Conservation (phyloP, 2,329 filamentous ascomycete species). For the Sclerotinia spermophila region DNA sequence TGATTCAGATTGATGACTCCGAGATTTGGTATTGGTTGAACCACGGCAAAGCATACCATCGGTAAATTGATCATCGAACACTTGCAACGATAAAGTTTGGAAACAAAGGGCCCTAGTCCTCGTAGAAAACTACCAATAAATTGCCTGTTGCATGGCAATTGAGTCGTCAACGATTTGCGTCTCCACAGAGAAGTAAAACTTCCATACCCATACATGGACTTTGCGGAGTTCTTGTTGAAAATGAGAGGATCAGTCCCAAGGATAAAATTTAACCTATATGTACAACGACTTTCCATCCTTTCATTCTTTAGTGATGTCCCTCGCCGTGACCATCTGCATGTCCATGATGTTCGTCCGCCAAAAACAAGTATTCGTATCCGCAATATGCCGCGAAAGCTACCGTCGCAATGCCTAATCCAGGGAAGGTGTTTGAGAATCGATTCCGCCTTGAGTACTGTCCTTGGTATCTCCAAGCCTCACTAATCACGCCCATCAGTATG, state of each 20-base stretch:
- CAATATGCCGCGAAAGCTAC: constrained; percentile 90
- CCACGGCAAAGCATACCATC: not conserved
- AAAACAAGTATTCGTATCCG: constrained; percentile 82
- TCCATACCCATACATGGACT: not conserved
- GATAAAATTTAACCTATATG: constrained; percentile 37
- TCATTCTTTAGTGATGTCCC: constrained; percentile 51
- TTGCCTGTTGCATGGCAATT: not conserved
- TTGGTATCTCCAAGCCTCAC: constrained; percentile 92
- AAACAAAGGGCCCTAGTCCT: not conserved
- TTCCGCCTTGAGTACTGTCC: constrained; percentile 86
- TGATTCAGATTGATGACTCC: not conserved
- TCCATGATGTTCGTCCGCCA: constrained; percentile 64
- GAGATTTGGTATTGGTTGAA: not conserved
- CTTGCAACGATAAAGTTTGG: not conserved
- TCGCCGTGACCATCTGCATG: constrained; percentile 51
- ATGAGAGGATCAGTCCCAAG: not conserved
- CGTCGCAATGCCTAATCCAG: constrained; percentile 86
- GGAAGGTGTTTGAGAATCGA: constrained; percentile 82
- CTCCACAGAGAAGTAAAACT: not conserved
- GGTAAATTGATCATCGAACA: not conserved
- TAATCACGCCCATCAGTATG: constrained; percentile 54
- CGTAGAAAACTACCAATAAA: not conserved
- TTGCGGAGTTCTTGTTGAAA: not conserved
- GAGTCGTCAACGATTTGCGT: not conserved
- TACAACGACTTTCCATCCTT: constrained; percentile 35